Percentiles rank a stretch among this genome's conserved stretches.
Evolutionary conservation across 2,329 filamentous ascomycete genomes (phyloP).

Genomic region (Ascocoryne sarcoides): DNA sequence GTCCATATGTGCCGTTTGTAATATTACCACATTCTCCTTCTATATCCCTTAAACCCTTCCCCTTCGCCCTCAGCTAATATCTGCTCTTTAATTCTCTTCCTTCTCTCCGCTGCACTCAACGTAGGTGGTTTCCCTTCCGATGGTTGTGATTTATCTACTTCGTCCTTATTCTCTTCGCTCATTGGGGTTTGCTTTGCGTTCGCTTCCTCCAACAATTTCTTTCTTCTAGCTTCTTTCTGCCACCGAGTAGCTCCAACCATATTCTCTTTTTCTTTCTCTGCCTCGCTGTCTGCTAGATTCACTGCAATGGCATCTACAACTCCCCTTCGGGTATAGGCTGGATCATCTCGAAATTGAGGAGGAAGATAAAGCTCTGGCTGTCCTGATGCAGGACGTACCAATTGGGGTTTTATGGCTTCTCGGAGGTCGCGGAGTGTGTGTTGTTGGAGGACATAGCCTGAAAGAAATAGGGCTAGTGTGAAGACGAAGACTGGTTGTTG

Average conservation of each 20-base stretch:
- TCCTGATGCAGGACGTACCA: conserved; percentile 8
- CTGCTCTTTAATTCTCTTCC: conserved; percentile 50
- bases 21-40: conserved; percentile 44
- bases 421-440: conserved; percentile 73
- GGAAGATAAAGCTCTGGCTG: conserved; percentile 16
- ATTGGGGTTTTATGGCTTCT: conserved; percentile 46
- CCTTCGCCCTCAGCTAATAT: conserved; percentile 34
- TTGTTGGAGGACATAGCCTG: conserved; percentile 82
- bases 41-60: conserved; percentile 38
- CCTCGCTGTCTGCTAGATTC: not conserved
- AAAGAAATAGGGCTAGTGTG: conserved; percentile 75
- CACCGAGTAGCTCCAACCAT: conserved; percentile 19
- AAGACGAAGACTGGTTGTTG: conserved; percentile 63
- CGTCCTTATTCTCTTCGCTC: conserved; percentile 36
- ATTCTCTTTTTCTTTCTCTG: conserved; percentile 6
- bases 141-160: not conserved
- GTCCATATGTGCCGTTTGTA: too few species aligned
- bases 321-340: conserved; percentile 11
- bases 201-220: conserved; percentile 9
- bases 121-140: conserved; percentile 9
- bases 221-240: conserved; percentile 17
- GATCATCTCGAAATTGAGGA: conserved; percentile 14
- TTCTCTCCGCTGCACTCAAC: conserved; percentile 31
- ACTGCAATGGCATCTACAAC: conserved; percentile 8
- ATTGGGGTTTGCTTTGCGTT: conserved; percentile 35